Evolutionary conservation across 108 stramenopile genomes (phyloP).

Genomic region (Nitzschia palea): DNA sequence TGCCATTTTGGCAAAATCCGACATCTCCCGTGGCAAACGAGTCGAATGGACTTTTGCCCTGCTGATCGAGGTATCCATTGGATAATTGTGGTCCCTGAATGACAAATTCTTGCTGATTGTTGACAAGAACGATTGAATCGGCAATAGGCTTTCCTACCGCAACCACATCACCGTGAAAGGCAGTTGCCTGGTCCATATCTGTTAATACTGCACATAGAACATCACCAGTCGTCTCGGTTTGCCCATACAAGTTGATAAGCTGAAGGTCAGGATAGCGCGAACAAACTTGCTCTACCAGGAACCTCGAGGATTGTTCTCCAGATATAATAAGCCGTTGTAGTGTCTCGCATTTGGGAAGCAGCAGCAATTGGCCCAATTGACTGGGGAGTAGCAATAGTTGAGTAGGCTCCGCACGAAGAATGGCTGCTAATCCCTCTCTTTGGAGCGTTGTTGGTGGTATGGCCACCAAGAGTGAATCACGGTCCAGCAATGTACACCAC

Average conservation of each 20-base stretch:
- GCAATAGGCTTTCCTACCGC: constrained; percentile 38
- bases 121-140: not conserved
- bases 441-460: constrained; percentile 1
- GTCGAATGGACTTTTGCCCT: not conserved
- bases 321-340: constrained; percentile 40
- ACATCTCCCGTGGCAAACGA: constrained; percentile 43
- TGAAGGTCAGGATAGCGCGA: not conserved
- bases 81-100: not conserved
- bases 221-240: constrained; percentile 48
- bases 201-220: constrained; percentile 33
- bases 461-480: constrained; percentile 14
- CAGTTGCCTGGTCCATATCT: constrained; percentile 2
- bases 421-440: constrained; percentile 6
- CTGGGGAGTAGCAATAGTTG: constrained; percentile 38
- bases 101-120: constrained; percentile 1
- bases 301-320: constrained; percentile 30
- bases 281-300: constrained; percentile 6
- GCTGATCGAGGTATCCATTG: constrained; percentile 28
- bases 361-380: constrained; percentile 30
- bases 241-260: constrained; percentile 47
- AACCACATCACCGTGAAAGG: constrained; percentile 27
- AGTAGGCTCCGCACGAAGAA: constrained; percentile 11
- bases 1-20: constrained; percentile 35
- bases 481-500: constrained; percentile 30
- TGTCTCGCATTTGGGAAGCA: constrained; percentile 19